Evolutionary conservation across 2,329 filamentous ascomycete species (phyloP), one percentile per base, ranked within the genome.

Genomic region (Aspergillus eucalypticola): DNA sequence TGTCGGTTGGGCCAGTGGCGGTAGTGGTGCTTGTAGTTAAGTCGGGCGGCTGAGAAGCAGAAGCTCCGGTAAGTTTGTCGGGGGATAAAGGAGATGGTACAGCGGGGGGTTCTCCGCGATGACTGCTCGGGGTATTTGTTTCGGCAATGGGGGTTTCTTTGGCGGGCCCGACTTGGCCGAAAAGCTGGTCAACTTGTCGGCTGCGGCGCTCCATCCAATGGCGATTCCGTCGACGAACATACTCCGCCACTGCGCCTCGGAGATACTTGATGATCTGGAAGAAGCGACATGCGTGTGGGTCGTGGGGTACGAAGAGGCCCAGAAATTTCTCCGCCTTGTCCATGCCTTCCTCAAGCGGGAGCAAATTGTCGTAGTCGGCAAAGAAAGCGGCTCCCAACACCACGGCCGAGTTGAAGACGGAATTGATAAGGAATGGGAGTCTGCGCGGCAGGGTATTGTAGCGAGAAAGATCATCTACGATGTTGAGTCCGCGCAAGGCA

Each of bases 341-440:
- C 60, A 76, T 56, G 5, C 72, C 70, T 23, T 72, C 73, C 58
- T 74, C 69, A 1, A 76, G 63, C 0, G 73, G 74, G 17, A 76
- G 69, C 3, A 73, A 56, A 49, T 70, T 74, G 57, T 81, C 78
- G 2, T 82, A 75, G 56, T 82, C 79, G 0, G 77, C 78, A 53
- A 82, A 81, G 23, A 76, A 73, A 0, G 79, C 79, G 0, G 80
- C 73, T 0, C 80, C 80, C 0, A 82, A 69, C 0, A 81, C 79
- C 0, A 82, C 66, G 0, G 77, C 78, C 0, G 79, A 79, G 5
- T 80, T 76, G 60, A 82, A 82, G 3, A 78, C 73, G 1, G 78
- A 78, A 52, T 81, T 82, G 4, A 81, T 78, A 0, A 81, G 64
- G 15, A 81, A 80, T 0, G 80, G 80, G 3, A 81, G 64, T 1